Percentiles rank a stretch among this genome's conserved stretches.
Conservation (phyloP, 768 basidiomycete genomes). For the Pholiota molesta region DNA sequence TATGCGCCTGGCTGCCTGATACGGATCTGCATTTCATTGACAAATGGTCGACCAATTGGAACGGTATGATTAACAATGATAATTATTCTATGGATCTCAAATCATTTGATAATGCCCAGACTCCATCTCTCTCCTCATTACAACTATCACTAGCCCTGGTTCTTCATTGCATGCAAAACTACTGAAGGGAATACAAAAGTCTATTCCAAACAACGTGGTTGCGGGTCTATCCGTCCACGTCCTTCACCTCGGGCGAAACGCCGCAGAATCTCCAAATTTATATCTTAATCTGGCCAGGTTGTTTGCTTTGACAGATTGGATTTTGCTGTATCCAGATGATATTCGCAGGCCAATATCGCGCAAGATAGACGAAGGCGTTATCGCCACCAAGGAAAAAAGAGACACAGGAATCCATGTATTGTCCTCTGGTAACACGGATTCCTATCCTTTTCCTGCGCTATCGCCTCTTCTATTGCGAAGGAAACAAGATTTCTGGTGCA, state of each 20-base stretch:
- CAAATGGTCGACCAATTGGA: slow-evolving; percentile 18
- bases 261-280: slow-evolving; percentile 46
- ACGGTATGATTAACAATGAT: slow-evolving; percentile 14
- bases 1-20: slow-evolving; percentile 23
- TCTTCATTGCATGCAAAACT: slow-evolving; percentile 30
- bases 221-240: slow-evolving; percentile 47
- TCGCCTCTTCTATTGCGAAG: slow-evolving; percentile 49
- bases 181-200: slow-evolving; percentile 29
- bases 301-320: slow-evolving; percentile 49
- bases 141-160: slow-evolving; percentile 30
- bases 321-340: slow-evolving; percentile 55
- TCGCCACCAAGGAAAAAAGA: slow-evolving; percentile 13
- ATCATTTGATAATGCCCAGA: slow-evolving; percentile 29
- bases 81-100: neutral
- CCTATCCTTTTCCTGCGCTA: slow-evolving; percentile 41
- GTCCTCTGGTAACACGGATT: slow-evolving; percentile 26
- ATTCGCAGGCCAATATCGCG: slow-evolving; percentile 29
- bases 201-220: slow-evolving; percentile 16
- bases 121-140: slow-evolving; percentile 52
- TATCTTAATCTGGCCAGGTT: slow-evolving; percentile 68
- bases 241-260: slow-evolving; percentile 41
- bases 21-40: slow-evolving; percentile 13
- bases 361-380: slow-evolving; percentile 15
- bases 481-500: slow-evolving; percentile 61
- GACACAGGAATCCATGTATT: slow-evolving; percentile 17